Evolutionary conservation across 1,139 yeast genomes (phyloP).

Genomic region (Suhomyces atakaporum): DNA sequence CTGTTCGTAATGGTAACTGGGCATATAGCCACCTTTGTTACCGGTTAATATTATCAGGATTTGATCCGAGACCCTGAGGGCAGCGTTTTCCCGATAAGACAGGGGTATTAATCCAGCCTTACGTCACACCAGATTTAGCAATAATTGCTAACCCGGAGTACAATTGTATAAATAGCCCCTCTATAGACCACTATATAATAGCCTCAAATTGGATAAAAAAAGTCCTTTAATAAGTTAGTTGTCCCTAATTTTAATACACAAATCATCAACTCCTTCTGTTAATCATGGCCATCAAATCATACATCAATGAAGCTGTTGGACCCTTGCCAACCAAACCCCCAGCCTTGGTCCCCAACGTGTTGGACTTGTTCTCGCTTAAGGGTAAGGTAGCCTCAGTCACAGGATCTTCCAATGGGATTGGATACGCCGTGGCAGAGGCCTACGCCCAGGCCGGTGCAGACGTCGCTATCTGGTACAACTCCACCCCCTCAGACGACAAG

Average conservation of each 20-base stretch:
- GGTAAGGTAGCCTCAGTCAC: conserved; percentile 89
- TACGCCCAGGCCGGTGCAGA: conserved; percentile 92
- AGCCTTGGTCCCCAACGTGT: conserved; percentile 28
- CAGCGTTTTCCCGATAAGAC: too few species aligned
- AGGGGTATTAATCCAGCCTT: too few species aligned
- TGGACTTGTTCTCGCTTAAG: conserved; percentile 64
- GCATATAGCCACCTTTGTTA: too few species aligned
- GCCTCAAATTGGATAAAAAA: background rate
- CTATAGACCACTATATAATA: background rate
- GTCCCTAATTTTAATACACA: too few species aligned
- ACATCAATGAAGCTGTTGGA: conserved; percentile 15
- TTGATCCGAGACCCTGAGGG: too few species aligned
- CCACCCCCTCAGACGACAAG: conserved; percentile 59
- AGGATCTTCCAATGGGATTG: conserved; percentile 87
- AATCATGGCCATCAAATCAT: conserved; percentile 12
- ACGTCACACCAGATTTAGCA: conserved; percentile 1
- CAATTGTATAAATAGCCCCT: too few species aligned
- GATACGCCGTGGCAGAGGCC: conserved; percentile 80
- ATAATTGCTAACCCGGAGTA: conserved; percentile 4
- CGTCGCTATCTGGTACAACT: conserved; percentile 81
- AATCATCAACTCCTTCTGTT: too few species aligned
- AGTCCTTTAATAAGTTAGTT: too few species aligned
- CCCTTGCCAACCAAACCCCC: conserved; percentile 27
- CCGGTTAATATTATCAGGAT: too few species aligned
- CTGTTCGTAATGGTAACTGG: too few species aligned